Base-by-base conservation (phyloP, 192 early-diverging fungal genomes). In the Linnemannia elongata region DNA sequence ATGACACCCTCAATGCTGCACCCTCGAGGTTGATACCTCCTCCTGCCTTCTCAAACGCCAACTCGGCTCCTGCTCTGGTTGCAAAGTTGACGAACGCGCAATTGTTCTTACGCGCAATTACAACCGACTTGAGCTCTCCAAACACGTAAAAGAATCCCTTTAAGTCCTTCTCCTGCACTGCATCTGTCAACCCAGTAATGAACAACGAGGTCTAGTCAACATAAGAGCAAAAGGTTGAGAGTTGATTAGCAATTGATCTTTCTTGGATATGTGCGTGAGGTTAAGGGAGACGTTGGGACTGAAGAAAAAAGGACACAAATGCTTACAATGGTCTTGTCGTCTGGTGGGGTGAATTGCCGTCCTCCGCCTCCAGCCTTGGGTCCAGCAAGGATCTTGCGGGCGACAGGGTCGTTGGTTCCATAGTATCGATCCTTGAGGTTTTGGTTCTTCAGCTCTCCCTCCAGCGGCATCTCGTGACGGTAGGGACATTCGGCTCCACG, bases 381-480 rank as follows among this genome's bases (percentile, higher is more conserved):
- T 63, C 90, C 86, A 52, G 88, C 84, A 42, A 96, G 77, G 88
- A 98, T 97, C 81, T 96, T 96, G 69, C 93, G 90, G 24, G 98
- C 98, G 22, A 99, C 97, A 10, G 97, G 97, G 84, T 99, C 98
- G 84, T 99, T 98, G 69, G 91, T 93, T 27, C 98, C 98, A 81
- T 97, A 94, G 90, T 98, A 99, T 73, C 98, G 92, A 90, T 99
- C 98, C 72, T 95, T 94, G 72, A 99, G 96, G 88, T 98, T 99
- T 79, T 98, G 97, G 88, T 97, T 91, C 20, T 95, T 90, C 72
- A 98, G 80, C 75, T 97, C 97, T 66, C 94, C 91, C 20, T 97
- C 94, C 74, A 92, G 90, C 18, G 97, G 97, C 87, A 97, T 91
- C 82, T 98, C 98, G 82, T 99, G 98, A n/a, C 96, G 91, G 88